Evolutionary conservation across 768 basidiomycete species (phyloP), one percentile per base, ranked within the genome.

Genomic region (Macrolepiota dolichaula): DNA sequence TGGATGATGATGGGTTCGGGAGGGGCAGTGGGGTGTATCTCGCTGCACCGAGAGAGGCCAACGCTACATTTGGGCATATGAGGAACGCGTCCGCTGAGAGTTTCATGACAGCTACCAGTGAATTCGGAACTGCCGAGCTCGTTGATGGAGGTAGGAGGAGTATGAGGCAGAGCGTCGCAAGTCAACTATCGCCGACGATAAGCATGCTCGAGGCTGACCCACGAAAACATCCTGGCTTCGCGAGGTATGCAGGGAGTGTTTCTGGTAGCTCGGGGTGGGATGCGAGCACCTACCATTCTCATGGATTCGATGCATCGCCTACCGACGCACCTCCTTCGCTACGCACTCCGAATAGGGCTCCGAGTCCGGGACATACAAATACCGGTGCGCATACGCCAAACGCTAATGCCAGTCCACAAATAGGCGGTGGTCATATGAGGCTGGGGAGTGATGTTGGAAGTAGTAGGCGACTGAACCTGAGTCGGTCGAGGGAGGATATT

Each of bases 401-500:
- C 13, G 46, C 38, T n/a, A 32, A 32, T 2, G 24, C n/a, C 10
- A 38, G 46, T 51, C 57, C 57, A 7, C 37, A 22, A 10, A 9
- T 47, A 11, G 46, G 46, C 11, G 27, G 13, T 25, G 47, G 66
- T 56, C 59, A 53, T 7, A 19, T 63, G 9, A 12, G 46, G 19
- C 27, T 42, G 32, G 42, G 24, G 32, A 42, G 49, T 19, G 59
- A 40, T 19, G 19, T 13, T 25, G 50, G 52, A 13, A 44, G 32
- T 44, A 36, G n/a, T 47, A 59, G 55, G 46, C 11, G 6, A 22
- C 38, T 24, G 19, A 15, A 53, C 32, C 52, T 65, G n/a, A 68
- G 53, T 25, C 35, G 68, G 1, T 75, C 73, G 1, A 51, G 62
- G 17, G 75, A 75, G 40, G 69, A 65, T 49, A 10, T 68, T 12